Base-by-base conservation (phyloP, 805 yeast genomes). In the Candida ipomoeae region DNA sequence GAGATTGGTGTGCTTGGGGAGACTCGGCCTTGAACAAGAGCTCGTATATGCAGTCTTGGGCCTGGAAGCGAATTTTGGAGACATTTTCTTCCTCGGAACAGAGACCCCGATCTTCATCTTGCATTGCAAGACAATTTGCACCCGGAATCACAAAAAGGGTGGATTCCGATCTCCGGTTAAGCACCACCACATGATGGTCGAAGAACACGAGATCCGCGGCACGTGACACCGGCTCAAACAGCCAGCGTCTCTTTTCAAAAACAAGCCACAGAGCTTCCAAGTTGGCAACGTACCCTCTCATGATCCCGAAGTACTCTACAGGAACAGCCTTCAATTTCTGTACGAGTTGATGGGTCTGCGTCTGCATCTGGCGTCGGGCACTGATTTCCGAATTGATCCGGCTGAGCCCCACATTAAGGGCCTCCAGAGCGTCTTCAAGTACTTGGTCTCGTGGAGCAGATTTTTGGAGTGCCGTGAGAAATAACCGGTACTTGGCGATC, bases 401-500 rank as follows among this genome's bases (percentile, higher is more conserved):
- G 5, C 40, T 29, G 29, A 54, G 39, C 20, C 34, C 42, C 6
- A 13, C 40, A 31, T 46, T 49, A 17, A 52, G 49, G 6, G 23
- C 23, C n/a, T 14, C 39, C 33, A 47, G 31, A 29, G 55, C 57
- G 8, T 34, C 37, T 18, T 11, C n/a, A 8, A 48, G 18, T 8
- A 17, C 33, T 6, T 17, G 3, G 11, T 51, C 32, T 3, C 42
- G 40, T 3, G 55, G 48, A 3, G 40, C 23, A 13, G 47, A 21
- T 15, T 46, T 48, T 7, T 47, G 48, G 8, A 55, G 44, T 2
- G 52, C 40, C 11, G 37, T 31, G n/a, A 55, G 46, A 32, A 55
- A 53, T 21, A 55, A 44, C 31, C 42, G 40, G 51, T 55, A 55
- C 50, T 55, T 53, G 31, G 51, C 56, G n/a, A 55, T 46, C 3